These are phyloP conservation scores for Monilinia fructigena DNA, from an alignment of 2,329 filamentous ascomycete genomes.

Conservation along the genomic window DNA sequence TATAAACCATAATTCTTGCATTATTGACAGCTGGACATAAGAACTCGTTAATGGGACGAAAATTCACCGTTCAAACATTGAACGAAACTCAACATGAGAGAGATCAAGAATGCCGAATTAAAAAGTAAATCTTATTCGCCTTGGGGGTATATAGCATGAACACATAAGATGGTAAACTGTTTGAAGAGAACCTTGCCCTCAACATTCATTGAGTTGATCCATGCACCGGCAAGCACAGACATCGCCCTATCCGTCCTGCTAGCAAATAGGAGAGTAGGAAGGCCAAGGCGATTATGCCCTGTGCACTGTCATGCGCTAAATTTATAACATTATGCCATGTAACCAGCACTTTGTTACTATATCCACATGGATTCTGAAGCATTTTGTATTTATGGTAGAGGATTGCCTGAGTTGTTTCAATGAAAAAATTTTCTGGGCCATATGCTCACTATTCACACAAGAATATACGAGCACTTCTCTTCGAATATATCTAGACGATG, in stretches of 20 bases:
- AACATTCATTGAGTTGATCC: neutral
- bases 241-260: neutral
- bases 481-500: neutral
- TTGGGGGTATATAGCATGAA: constrained; percentile 3
- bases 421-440: neutral
- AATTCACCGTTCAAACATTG: constrained; percentile 6
- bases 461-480: neutral
- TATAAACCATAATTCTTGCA: neutral
- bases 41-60: neutral
- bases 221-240: constrained; percentile 12
- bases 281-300: neutral
- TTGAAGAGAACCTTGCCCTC: constrained; percentile 19
- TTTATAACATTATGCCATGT: constrained; percentile 16
- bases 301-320: constrained; percentile 20
- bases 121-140: neutral
- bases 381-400: neutral
- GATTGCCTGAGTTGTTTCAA: neutral
- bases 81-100: constrained; percentile 9
- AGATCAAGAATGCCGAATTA: neutral
- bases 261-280: constrained; percentile 8
- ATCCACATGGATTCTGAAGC: neutral
- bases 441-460: neutral
- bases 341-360: neutral
- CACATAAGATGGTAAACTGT: constrained; percentile 3
- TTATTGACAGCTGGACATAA: neutral